Base-by-base conservation (phyloP, 1,284 basidiomycete genomes). In the Tylopilus sp. region DNA sequence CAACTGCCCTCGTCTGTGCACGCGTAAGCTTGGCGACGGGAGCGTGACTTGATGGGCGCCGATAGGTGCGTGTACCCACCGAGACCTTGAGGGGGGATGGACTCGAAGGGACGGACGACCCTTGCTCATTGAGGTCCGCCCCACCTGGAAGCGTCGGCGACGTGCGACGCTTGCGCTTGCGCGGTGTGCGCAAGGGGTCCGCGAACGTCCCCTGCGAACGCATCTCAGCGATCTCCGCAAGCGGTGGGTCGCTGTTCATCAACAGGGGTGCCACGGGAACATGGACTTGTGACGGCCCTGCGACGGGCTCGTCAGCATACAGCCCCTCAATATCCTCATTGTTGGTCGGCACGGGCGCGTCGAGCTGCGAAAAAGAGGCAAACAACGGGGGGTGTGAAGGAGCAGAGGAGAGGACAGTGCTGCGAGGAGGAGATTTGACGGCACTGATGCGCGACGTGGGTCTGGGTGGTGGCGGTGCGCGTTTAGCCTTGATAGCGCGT, bases 401-500 rank as follows among this genome's bases (percentile, higher is more conserved):
- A 5, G 34, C 19, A 30, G 56, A 36, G n/a, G 38, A 4, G 38
- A 59, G 46, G 35, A 65, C 45, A 2, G 48, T 51, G 41, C 53
- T 58, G 13, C 48, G 63, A 37, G 61, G 61, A 6, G 63, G 63
- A 0, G 65, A 63, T 25, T 54, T 63, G 42, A 54, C 21, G 28
- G 35, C 18, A 28, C 43, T 55, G 48, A 41, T 26, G 16, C 54
- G 51, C 8, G 42, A 43, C 8, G 36, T 10, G 15, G 58, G 43
- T 40, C 48, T 57, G 28, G 11, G 54, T 25, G 46, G 41, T 21
- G 38, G 41, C 25, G 41, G 44, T 5, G 41, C 39, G 4, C 55
- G 61, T 25, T 56, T 66, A 2, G 54, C 55, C 37, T 71, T 73
- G 40, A 75, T 46, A 18, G 66, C 64, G 25, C 64, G 59, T 57